Evolutionary conservation across 2,329 filamentous ascomycete species (phyloP), one percentile per base, ranked within the genome.

Genomic region (Elsinoe australis): DNA sequence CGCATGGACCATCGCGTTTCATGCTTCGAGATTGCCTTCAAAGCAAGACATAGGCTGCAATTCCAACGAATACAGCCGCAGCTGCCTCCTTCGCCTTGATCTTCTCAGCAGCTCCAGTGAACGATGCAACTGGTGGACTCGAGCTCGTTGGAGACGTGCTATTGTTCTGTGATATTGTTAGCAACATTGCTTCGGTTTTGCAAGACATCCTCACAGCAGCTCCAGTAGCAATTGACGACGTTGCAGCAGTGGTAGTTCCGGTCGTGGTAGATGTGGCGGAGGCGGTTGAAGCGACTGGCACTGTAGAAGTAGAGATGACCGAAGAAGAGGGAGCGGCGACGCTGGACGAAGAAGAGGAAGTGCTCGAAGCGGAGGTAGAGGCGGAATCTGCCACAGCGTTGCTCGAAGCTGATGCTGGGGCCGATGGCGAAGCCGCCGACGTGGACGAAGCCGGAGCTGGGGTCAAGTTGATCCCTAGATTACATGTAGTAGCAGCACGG

Each of bases 401-500:
- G 21, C 6, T 24, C 21, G 9, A 15, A 5, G 39, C 22, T 15
- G 12, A 24, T 5, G 39, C 5, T 15, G 39, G 29, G 14, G 39
- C 29, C n/a, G 19, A 12, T 17, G 26, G 9, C n/a, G 26, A 24
- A 32, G 39, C 24, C 10, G 39, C 24, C 21, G 26, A 19, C 24
- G 39, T 31, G 3, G 39, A 28, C 3, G 26, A 21, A 2, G 39
- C 39, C n/a, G 39, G 9, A 18, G 38, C 39, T 19, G 39, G 39
- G 7, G 22, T 28, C 8, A 24, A 17, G 24, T 44, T 32, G 15
- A 24, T 24, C n/a, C 18, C 34, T n/a, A 62, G 42, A 26, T 63
- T 62, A 51, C 69, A 69, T 6, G 55, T 61, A 12, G 61, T 52
- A 9, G 70, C 70, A 17, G 66, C 68, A 1, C 54, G 54, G 14